These are phyloP conservation scores for Eragrostis nindensis DNA, from an alignment of 176 grass and related monocot genomes.

Conservation along the genomic window DNA sequence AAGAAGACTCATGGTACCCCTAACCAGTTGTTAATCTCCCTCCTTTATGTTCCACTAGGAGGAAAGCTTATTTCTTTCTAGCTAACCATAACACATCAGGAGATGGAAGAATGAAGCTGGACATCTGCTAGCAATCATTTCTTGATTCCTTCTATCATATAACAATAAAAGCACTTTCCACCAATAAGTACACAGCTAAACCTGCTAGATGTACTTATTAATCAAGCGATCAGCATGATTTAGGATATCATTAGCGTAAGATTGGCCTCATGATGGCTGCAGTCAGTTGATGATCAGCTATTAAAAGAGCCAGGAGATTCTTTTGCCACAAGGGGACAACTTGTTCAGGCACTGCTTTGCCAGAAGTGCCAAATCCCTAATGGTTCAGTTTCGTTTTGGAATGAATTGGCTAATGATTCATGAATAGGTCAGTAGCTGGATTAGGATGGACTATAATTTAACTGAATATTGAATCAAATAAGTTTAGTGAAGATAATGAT, in stretches of 20 bases:
- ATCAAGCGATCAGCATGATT: constrained; percentile 51
- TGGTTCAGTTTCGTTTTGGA: constrained; percentile 47
- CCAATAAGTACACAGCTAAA: constrained; percentile 54
- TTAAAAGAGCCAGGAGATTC: constrained; percentile 47
- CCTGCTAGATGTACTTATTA: constrained; percentile 59
- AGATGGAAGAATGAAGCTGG: constrained; percentile 45
- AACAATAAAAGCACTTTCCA: constrained; percentile 35
- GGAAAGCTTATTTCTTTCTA: constrained; percentile 44
- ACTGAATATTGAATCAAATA: constrained; percentile 29
- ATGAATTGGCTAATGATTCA: constrained; percentile 47
- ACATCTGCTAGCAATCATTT: constrained; percentile 50
- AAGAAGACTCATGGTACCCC: constrained; percentile 34
- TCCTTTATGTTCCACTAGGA: constrained; percentile 60
- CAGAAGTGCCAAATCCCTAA: constrained; percentile 62
- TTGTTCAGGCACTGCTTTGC: constrained; percentile 41
- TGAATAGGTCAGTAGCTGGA: constrained; percentile 34
- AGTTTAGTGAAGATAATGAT: constrained; percentile 50
- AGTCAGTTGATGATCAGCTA: constrained; percentile 44
- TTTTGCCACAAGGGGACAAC: constrained; percentile 47
- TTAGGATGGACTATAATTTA: constrained; percentile 39
- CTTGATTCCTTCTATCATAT: constrained; percentile 45
- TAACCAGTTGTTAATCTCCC: constrained; percentile 44
- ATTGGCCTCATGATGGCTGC: constrained; percentile 53
- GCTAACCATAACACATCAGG: constrained; percentile 62
- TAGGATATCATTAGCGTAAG: constrained; percentile 51